A percentile compares a stretch with the other conserved stretches of the same genome.
Evolutionary conservation across 2,329 filamentous ascomycete genomes (phyloP).

Genomic region (Xylaria sp.): DNA sequence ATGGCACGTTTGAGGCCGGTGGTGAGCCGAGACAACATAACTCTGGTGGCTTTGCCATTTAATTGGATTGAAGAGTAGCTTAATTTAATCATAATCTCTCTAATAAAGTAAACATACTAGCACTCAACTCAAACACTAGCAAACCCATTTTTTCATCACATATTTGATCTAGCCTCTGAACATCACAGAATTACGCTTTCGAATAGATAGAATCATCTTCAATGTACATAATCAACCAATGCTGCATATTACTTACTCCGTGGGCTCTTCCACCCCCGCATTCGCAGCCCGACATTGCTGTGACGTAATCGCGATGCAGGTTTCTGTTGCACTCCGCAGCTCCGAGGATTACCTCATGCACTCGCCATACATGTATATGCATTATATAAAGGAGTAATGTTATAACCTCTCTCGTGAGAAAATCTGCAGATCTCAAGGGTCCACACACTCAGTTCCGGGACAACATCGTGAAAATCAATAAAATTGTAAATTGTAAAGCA

Average conservation of each 20-base stretch:
- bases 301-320: conserved; percentile 33
- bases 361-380: not conserved
- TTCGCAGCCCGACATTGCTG: not conserved
- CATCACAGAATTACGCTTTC: not conserved
- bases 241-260: not conserved
- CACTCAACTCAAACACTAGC: not conserved
- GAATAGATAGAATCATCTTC: not conserved
- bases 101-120: conserved; percentile 6
- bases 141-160: not conserved
- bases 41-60: conserved; percentile 73
- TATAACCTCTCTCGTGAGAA: not conserved
- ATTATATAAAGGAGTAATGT: too few species aligned
- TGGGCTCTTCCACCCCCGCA: conserved; percentile 22
- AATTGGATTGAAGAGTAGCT: conserved; percentile 27
- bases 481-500: not conserved
- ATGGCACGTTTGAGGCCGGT: conserved; percentile 80
- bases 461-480: not conserved
- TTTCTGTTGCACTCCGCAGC: conserved; percentile 12
- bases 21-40: conserved; percentile 83
- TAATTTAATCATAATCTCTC: conserved; percentile 26
- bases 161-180: not conserved
- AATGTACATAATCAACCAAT: not conserved
- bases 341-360: conserved; percentile 8
- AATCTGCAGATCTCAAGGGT: not conserved
- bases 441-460: too few species aligned